A percentile compares a stretch with the other conserved stretches of the same genome.
Evolutionary conservation across 208 protist genomes (phyloP).

Genomic region (Blechomonas ayalai): DNA sequence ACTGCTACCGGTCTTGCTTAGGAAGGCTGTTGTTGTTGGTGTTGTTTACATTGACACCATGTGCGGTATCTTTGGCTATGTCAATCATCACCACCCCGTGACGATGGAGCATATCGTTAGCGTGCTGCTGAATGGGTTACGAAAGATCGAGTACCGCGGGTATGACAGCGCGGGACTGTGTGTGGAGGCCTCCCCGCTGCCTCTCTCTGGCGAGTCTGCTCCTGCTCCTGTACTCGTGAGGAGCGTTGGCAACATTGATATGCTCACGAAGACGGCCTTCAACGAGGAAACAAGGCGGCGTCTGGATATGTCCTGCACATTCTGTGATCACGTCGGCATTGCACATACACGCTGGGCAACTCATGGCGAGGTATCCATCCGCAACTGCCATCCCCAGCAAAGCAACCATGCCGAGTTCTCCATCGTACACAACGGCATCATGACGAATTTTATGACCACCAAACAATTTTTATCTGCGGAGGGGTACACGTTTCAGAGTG

Average conservation of each 20-base stretch:
- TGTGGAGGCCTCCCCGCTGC: slow-evolving; percentile 35
- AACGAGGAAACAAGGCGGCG: neutral
- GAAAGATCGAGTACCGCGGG: slow-evolving; percentile 93
- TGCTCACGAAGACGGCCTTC: slow-evolving; percentile 12
- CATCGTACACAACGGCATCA: slow-evolving; percentile 96
- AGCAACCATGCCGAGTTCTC: slow-evolving; percentile 71
- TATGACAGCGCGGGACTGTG: slow-evolving; percentile 94
- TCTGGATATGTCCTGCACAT: slow-evolving; percentile 23
- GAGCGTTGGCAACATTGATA: slow-evolving; percentile 75
- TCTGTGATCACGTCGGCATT: slow-evolving; percentile 69
- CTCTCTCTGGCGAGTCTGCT: too few species aligned
- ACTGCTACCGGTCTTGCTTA: too few species aligned
- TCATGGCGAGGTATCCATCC: slow-evolving; percentile 88
- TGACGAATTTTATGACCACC: slow-evolving; percentile 89
- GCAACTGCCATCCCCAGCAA: slow-evolving; percentile 92
- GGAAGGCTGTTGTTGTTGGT: neutral
- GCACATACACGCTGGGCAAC: slow-evolving; percentile 98
- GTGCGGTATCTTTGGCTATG: slow-evolving; percentile 90
- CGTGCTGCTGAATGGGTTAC: slow-evolving; percentile 70
- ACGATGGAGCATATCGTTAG: slow-evolving; percentile 57
- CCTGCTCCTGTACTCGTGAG: slow-evolving; percentile 43
- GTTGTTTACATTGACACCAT: slow-evolving; percentile 19
- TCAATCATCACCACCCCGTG: slow-evolving; percentile 24
- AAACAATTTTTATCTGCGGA: slow-evolving; percentile 60
- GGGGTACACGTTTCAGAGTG: slow-evolving; percentile 78